Conservation (phyloP, 148 eudicot species). For the Camellia japonica region DNA sequence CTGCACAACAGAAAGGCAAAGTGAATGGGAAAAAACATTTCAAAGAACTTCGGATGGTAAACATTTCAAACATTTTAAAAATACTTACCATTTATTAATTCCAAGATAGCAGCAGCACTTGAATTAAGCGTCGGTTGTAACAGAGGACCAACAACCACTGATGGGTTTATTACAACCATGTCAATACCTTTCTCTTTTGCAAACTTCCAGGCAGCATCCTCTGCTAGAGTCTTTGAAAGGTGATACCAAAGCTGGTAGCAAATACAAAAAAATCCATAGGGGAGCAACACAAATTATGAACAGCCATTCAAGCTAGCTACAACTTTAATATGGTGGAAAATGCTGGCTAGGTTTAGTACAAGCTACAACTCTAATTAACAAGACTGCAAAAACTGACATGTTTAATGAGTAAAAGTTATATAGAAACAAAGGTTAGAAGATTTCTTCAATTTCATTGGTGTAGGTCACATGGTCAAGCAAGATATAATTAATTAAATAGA, state of each 20-base stretch:
- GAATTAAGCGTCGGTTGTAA: conserved; percentile 52
- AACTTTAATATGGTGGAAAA: not conserved
- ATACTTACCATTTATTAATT: conserved; percentile 33
- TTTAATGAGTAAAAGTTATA: too few species aligned
- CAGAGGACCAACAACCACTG: conserved; percentile 47
- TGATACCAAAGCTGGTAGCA: conserved; percentile 34
- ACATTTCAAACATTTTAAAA: not conserved
- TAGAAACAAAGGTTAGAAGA: too few species aligned
- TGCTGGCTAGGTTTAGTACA: too few species aligned
- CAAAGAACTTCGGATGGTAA: not conserved
- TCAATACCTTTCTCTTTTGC: conserved; percentile 43
- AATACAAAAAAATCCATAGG: not conserved
- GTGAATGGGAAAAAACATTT: not conserved
- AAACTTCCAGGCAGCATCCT: conserved; percentile 58
- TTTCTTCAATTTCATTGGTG: too few species aligned
- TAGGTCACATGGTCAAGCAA: too few species aligned
- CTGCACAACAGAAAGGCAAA: conserved; percentile 21
- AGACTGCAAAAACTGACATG: too few species aligned
- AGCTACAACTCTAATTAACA: too few species aligned
- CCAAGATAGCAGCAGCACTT: conserved; percentile 30
- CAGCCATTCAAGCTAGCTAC: not conserved
- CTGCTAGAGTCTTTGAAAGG: conserved; percentile 53
- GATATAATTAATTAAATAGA: too few species aligned
- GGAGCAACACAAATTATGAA: too few species aligned
- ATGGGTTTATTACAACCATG: conserved; percentile 49